Evolutionary conservation across 2,329 filamentous ascomycete genomes (phyloP).

Genomic region (Colletotrichum sp.): DNA sequence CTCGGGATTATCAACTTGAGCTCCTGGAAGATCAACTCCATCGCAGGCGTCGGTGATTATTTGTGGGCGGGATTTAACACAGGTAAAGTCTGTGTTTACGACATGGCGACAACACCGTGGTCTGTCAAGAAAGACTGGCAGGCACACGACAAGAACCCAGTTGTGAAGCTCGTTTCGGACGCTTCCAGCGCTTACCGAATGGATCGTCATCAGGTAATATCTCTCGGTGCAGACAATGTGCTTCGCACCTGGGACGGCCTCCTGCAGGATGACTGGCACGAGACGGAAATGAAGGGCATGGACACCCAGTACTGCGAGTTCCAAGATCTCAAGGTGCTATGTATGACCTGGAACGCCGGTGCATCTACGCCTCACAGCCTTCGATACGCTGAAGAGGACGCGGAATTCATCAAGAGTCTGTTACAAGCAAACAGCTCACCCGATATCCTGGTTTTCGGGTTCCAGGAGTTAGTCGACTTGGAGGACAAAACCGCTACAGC

Average conservation of each 20-base stretch:
- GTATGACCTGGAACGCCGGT: constrained; percentile 97
- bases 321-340: constrained; percentile 77
- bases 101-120: constrained; percentile 85
- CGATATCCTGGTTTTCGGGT: constrained; percentile 93
- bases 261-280: constrained; percentile 93
- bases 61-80: constrained; percentile 96
- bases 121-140: constrained; percentile 92
- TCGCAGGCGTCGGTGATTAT: constrained; percentile 80
- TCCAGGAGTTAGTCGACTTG: constrained; percentile 97
- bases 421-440: constrained; percentile 79
- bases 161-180: constrained; percentile 80
- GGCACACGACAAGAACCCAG: constrained; percentile 79
- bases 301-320: constrained; percentile 88
- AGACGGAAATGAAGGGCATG: constrained; percentile 82
- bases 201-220: constrained; percentile 83
- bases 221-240: constrained; percentile 85
- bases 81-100: constrained; percentile 92
- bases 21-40: constrained; percentile 91
- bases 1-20: constrained; percentile 85
- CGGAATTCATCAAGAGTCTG: constrained; percentile 80
- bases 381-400: constrained; percentile 72
- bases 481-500: constrained; percentile 98
- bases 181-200: constrained; percentile 83
- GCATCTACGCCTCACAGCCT: constrained; percentile 90
- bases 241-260: constrained; percentile 91